Conservation (phyloP, 108 stramenopile species). For the Seminavis robusta region DNA sequence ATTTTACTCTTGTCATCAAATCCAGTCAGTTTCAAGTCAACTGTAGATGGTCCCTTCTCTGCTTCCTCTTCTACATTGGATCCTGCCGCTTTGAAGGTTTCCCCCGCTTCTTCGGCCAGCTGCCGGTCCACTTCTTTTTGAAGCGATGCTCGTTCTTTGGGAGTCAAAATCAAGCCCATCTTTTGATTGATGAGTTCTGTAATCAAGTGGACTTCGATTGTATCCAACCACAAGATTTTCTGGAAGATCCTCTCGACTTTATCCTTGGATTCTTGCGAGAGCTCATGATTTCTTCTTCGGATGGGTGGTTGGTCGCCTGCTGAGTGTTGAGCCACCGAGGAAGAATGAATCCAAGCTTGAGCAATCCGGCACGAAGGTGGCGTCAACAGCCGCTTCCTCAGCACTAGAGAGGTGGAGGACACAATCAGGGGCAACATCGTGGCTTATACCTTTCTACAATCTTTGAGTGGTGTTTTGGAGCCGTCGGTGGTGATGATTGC, state of each 20-base stretch:
- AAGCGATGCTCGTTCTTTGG: conserved; percentile 1
- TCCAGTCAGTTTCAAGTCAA: conserved; percentile 78
- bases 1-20: conserved; percentile 94
- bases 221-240: conserved; percentile 77
- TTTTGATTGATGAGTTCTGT: conserved; percentile 68
- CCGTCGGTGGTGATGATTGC: too few species aligned
- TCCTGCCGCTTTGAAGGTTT: conserved; percentile 8
- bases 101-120: not conserved
- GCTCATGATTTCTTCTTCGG: too few species aligned
- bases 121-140: not conserved
- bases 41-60: conserved; percentile 27
- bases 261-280: conserved; percentile 19
- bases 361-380: too few species aligned
- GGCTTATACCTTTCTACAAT: too few species aligned
- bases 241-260: conserved; percentile 73
- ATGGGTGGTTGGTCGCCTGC: too few species aligned
- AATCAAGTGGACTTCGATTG: conserved; percentile 79
- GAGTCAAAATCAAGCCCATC: conserved; percentile 56
- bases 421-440: too few species aligned
- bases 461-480: too few species aligned
- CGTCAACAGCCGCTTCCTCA: too few species aligned
- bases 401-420: too few species aligned
- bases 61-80: conserved; percentile 25
- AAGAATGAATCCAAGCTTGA: too few species aligned
- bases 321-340: too few species aligned